Evolutionary conservation across 176 grass and related monocot genomes (phyloP), one percentile per base, ranked within the genome.

Genomic region (Rhynchospora tenuis): DNA sequence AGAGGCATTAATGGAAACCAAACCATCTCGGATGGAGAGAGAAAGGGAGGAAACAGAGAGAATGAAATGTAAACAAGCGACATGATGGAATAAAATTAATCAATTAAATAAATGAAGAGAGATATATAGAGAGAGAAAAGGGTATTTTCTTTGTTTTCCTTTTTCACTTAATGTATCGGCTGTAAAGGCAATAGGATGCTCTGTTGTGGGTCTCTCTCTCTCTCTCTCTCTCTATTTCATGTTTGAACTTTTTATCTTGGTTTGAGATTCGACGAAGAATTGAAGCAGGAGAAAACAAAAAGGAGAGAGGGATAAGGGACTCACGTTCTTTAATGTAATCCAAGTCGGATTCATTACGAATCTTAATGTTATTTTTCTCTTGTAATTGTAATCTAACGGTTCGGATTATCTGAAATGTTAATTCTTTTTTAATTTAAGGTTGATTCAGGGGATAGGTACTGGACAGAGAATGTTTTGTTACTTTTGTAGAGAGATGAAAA

Each of bases 281-380:
- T 82, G n/a, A 66, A 48, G 79, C 24, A 48, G 26, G 66, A 81
- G 24, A 90, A 19, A 81, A 80, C 63, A 43, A 74, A 87, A 76
- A 16, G 3, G 77, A 82, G 76, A 70, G 71, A 20, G 77, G 69
- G 73, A 76, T n/a, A 55, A 38, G 51, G 74, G 72, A 3, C 33
- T 38, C 33, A 38, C 33, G 33, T 38, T 38, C 33, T 38, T 38
- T 38, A 2, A 38, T 4, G 33, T 3, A 4, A 38, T 38, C 33
- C 33, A 38, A 38, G 3, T 38, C 33, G 33, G 33, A 38, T 38
- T 4, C 33, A 38, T 38, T 38, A 38, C 33, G 33, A 38, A 38
- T 38, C 33, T 38, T 38, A 38, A 38, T 38, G 33, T 38, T 38
- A 38, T 33, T 33, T 4, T 38, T 38, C 31, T 1, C 31, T 33